These are phyloP conservation scores for Setomelanomma holmii DNA, from an alignment of 2,329 filamentous ascomycete species.

Conservation along the genomic window DNA sequence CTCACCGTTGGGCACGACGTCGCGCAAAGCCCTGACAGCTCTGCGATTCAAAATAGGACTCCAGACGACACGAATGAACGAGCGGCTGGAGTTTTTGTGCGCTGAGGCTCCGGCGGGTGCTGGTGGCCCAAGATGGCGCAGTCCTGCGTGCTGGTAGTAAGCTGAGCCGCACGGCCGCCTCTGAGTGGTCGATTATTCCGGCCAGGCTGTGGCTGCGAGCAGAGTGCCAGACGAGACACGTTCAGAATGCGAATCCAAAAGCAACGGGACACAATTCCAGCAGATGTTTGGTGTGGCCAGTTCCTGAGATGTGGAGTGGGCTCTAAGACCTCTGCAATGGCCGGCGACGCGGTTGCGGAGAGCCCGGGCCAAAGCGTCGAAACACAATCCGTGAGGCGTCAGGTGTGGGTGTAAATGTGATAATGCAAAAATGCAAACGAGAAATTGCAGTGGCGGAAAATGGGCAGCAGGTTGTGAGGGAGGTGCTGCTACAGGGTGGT, in stretches of 20 bases:
- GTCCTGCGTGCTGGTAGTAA: constrained; percentile 34
- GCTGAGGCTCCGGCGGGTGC: constrained; percentile 40
- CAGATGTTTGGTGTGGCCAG: constrained; percentile 26
- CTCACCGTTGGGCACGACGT: constrained; percentile 43
- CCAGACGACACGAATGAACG: constrained; percentile 23
- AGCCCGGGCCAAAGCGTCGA: constrained; percentile 45
- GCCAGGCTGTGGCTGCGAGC: constrained; percentile 26
- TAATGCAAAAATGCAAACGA: constrained; percentile 34
- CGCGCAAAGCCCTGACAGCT: constrained; percentile 41
- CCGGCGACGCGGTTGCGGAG: constrained; percentile 40
- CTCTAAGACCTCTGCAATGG: constrained; percentile 41
- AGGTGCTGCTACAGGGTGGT: constrained; percentile 13
- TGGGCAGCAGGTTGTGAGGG: constrained; percentile 13
- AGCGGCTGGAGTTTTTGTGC: constrained; percentile 28
- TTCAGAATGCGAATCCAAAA: constrained; percentile 30
- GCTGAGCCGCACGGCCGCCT: constrained; percentile 39
- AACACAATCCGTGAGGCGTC: constrained; percentile 43
- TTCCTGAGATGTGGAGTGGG: constrained; percentile 31
- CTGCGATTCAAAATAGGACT: constrained; percentile 26
- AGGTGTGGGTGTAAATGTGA: constrained; percentile 15
- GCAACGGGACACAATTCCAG: constrained; percentile 28
- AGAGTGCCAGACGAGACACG: constrained; percentile 27
- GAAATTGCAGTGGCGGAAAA: constrained; percentile 9
- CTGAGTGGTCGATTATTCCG: constrained; percentile 22
- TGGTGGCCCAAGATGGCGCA: constrained; percentile 39